phyloP scores from a whole-genome alignment of 2,329 filamentous ascomycete genomes.

The Aphanocladium album region DNA sequence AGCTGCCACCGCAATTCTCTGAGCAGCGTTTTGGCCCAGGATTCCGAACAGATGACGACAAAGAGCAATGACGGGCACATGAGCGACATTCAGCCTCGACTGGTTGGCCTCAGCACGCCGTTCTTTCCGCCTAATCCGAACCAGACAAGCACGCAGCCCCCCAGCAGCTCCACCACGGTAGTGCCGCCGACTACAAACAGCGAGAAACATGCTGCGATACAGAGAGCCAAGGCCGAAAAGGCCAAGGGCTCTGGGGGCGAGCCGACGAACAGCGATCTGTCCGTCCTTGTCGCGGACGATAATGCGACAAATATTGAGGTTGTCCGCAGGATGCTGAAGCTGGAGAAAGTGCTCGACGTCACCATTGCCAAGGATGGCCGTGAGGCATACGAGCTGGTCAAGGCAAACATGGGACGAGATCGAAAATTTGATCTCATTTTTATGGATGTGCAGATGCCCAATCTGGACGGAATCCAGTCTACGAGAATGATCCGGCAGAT shows the following conservation, averaged over 20 bases:
- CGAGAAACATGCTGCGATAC: slow-evolving; percentile 60
- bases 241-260: slow-evolving; percentile 58
- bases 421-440: slow-evolving; percentile 81
- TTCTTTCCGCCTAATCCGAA: slow-evolving; percentile 58
- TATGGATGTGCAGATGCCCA: slow-evolving; percentile 96
- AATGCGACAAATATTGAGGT: slow-evolving; percentile 55
- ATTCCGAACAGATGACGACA: neutral
- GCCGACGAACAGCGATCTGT: slow-evolving; percentile 55
- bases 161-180: neutral
- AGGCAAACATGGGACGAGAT: slow-evolving; percentile 69
- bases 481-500: slow-evolving; percentile 80
- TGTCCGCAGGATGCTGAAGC: slow-evolving; percentile 60
- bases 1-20: slow-evolving; percentile 8
- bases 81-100: slow-evolving; percentile 55
- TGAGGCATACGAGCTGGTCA: slow-evolving; percentile 82
- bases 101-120: slow-evolving; percentile 77
- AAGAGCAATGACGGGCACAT: slow-evolving; percentile 45
- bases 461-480: slow-evolving; percentile 81
- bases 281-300: slow-evolving; percentile 78
- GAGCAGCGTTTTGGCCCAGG: slow-evolving; percentile 7
- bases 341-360: slow-evolving; percentile 79
- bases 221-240: slow-evolving; percentile 56
- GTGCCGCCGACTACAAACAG: slow-evolving; percentile 31
- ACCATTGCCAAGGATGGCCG: slow-evolving; percentile 82
- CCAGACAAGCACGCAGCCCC: neutral